These are phyloP conservation scores for Leptomonas pyrrhocoris DNA, from an alignment of 208 protist genomes.

Conservation along the genomic window DNA sequence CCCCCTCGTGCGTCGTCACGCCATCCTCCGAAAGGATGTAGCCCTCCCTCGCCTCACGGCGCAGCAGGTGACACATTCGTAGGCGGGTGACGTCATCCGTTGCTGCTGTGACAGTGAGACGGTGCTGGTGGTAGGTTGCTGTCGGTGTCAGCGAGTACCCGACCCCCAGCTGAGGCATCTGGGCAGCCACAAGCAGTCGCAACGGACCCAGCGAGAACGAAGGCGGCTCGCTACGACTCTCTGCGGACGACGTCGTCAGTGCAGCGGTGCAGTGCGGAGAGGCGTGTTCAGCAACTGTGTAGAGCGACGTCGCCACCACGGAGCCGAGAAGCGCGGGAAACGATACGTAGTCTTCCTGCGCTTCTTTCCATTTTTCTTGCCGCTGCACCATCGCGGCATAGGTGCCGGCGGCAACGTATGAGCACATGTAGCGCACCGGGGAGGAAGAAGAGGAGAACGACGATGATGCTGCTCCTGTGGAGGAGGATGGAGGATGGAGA, in stretches of 20 bases:
- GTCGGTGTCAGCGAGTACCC: conserved; percentile 73
- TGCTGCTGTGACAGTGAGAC: conserved; percentile 56
- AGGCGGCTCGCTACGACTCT: background rate
- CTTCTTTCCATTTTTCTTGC: conserved; percentile 43
- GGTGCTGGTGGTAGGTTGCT: conserved; percentile 50
- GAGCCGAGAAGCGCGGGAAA: conserved; percentile 45
- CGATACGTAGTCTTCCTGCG: conserved; percentile 66
- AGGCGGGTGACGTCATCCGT: conserved; percentile 55
- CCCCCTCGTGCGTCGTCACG: conserved; percentile 48
- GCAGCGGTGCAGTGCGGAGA: conserved; percentile 32
- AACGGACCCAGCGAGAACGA: conserved; percentile 20
- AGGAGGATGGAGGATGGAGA: conserved; percentile 24
- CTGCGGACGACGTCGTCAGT: conserved; percentile 14
- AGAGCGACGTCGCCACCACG: conserved; percentile 50
- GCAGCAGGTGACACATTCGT: conserved; percentile 82
- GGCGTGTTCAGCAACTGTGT: conserved; percentile 50
- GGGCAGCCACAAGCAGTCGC: conserved; percentile 64
- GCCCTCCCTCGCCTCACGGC: conserved; percentile 66
- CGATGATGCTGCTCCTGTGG: background rate
- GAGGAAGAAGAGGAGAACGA: background rate
- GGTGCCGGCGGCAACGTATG: conserved; percentile 64
- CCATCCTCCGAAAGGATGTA: conserved; percentile 81
- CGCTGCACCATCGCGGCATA: conserved; percentile 62
- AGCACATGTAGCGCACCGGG: conserved; percentile 63
- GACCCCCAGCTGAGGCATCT: conserved; percentile 76